Evolutionary conservation across 1,284 basidiomycete species (phyloP).

Genomic region (Pyrrhoderma noxium): DNA sequence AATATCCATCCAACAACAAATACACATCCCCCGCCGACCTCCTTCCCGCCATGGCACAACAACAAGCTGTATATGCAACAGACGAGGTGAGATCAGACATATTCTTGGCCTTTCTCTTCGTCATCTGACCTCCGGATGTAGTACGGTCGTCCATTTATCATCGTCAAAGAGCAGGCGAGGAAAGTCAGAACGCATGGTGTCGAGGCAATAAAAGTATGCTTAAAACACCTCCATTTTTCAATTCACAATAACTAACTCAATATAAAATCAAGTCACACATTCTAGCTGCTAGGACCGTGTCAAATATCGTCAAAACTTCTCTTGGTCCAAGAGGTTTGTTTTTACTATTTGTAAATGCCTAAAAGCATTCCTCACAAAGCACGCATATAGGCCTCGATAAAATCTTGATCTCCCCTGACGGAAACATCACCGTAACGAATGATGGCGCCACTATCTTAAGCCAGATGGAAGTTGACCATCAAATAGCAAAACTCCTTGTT

Average conservation of each 20-base stretch:
- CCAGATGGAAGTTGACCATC: constrained; percentile 98
- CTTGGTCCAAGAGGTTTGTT: constrained; percentile 83
- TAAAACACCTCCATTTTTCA: background rate
- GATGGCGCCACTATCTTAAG: constrained; percentile 95
- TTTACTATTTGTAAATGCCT: background rate
- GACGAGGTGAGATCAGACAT: constrained; percentile 64
- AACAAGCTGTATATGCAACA: constrained; percentile 76
- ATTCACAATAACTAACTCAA: constrained; percentile 8
- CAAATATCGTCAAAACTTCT: constrained; percentile 93
- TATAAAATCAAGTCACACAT: constrained; percentile 71
- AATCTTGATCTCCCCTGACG: constrained; percentile 97
- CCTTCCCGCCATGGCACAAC: constrained; percentile 21
- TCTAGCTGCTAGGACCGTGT: constrained; percentile 86
- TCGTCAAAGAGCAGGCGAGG: constrained; percentile 90
- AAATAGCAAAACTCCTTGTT: constrained; percentile 96
- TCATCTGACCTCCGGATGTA: constrained; percentile 29
- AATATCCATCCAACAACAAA: background rate
- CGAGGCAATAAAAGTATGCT: constrained; percentile 88
- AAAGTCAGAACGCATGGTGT: constrained; percentile 93
- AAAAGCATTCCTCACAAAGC: background rate
- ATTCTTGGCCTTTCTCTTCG: background rate
- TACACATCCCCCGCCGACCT: background rate
- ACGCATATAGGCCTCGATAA: constrained; percentile 80
- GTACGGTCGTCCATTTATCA: constrained; percentile 97
- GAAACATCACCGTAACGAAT: constrained; percentile 98